Evolutionary conservation across 192 early-diverging fungal genomes (phyloP).

Genomic region (Coemansia sp.): DNA sequence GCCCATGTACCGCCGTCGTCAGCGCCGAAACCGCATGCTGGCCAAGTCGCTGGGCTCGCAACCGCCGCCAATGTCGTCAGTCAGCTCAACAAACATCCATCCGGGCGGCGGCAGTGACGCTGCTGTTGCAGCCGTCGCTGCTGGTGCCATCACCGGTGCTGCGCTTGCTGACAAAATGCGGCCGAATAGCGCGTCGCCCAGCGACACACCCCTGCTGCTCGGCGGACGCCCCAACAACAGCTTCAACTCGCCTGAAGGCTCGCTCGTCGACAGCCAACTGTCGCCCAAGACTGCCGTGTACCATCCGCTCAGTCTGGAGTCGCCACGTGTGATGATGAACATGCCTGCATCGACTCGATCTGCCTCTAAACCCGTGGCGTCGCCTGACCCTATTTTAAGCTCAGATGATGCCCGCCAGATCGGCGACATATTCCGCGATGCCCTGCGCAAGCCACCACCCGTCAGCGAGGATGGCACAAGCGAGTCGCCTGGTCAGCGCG

Average conservation of each 20-base stretch:
- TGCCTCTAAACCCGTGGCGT: slow-evolving; percentile 3
- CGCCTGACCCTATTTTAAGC: slow-evolving; percentile 28
- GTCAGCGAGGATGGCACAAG: slow-evolving; percentile 38
- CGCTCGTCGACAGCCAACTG: slow-evolving; percentile 19
- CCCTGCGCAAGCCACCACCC: slow-evolving; percentile 49
- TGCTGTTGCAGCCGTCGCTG: slow-evolving; percentile 6
- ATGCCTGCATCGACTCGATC: slow-evolving; percentile 41
- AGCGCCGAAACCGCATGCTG: slow-evolving; percentile 32
- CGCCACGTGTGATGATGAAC: slow-evolving; percentile 47
- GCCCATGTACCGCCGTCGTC: slow-evolving; percentile 34
- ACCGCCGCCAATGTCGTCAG: neutral
- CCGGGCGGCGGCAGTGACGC: slow-evolving; percentile 14
- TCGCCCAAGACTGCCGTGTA: slow-evolving; percentile 16
- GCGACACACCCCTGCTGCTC: slow-evolving; percentile 44
- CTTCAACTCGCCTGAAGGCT: slow-evolving; percentile 39
- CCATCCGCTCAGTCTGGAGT: slow-evolving; percentile 43
- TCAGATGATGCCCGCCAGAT: slow-evolving; percentile 50
- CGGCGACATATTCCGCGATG: slow-evolving; percentile 52
- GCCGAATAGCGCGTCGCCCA: slow-evolving; percentile 18
- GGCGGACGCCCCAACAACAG: slow-evolving; percentile 40
- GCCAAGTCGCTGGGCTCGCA: slow-evolving; percentile 7
- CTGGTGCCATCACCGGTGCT: neutral
- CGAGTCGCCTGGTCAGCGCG: slow-evolving; percentile 11
- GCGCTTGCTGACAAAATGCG: slow-evolving; percentile 16
- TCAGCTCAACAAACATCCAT: neutral